A percentile compares a stretch with the other conserved stretches of the same genome.
These are phyloP conservation scores for Elasticomyces elasticus DNA, from an alignment of 495 filamentous ascomycete species.

Conservation along the genomic window DNA sequence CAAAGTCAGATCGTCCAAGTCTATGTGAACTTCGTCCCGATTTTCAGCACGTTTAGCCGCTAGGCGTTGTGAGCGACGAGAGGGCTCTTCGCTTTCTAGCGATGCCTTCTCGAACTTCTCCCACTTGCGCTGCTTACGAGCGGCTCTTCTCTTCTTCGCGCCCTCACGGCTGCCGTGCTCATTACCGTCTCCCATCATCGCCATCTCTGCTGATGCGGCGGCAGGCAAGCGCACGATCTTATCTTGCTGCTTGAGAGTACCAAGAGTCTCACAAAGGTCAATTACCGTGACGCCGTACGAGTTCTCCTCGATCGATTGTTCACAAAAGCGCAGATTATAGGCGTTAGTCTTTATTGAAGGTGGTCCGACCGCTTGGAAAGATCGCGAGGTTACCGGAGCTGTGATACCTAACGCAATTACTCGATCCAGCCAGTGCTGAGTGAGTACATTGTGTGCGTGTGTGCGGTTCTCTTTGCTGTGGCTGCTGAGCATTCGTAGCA, in stretches of 20 bases:
- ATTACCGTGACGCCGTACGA: constrained; percentile 1
- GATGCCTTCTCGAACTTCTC: too few species aligned
- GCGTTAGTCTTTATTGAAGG: not conserved
- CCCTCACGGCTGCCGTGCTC: too few species aligned
- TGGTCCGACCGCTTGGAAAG: not conserved
- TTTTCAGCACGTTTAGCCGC: too few species aligned
- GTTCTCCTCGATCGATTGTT: not conserved
- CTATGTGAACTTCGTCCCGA: too few species aligned
- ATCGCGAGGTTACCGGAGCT: not conserved
- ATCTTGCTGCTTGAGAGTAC: not conserved
- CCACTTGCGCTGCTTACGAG: too few species aligned
- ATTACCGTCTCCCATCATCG: too few species aligned
- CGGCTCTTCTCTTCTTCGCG: too few species aligned
- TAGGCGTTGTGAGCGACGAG: too few species aligned
- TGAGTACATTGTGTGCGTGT: not conserved
- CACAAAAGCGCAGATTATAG: not conserved
- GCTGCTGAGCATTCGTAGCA: constrained; percentile 1
- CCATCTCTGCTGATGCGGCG: too few species aligned
- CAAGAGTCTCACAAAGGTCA: not conserved
- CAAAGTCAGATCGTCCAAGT: too few species aligned
- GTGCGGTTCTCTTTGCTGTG: not conserved
- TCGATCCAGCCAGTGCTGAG: not conserved
- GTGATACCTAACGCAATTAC: not conserved
- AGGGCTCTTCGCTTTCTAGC: too few species aligned
- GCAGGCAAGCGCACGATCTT: too few species aligned